Conservation (phyloP, 2,329 filamentous ascomycete species). For the Penicillium sp. region DNA sequence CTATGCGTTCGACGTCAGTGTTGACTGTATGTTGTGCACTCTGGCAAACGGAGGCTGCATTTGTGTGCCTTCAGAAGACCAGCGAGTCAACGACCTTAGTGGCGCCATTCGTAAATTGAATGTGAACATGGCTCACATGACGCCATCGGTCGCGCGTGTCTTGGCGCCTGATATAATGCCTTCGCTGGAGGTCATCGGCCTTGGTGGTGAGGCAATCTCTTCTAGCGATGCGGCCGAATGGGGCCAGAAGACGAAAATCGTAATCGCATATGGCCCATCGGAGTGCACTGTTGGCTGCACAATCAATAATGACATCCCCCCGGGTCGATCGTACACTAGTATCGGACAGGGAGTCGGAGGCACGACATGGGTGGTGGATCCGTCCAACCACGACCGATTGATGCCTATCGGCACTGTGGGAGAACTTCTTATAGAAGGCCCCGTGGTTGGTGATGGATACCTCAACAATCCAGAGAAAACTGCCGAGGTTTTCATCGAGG, state of each 20-base stretch:
- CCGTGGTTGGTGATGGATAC: slow-evolving; percentile 35
- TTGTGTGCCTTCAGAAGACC: slow-evolving; percentile 43
- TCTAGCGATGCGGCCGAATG: slow-evolving; percentile 32
- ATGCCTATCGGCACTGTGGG: slow-evolving; percentile 22
- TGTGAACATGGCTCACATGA: slow-evolving; percentile 54
- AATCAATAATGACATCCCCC: slow-evolving; percentile 3
- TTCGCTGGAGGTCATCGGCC: slow-evolving; percentile 30
- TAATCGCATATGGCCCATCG: slow-evolving; percentile 20
- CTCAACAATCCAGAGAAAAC: slow-evolving; percentile 33
- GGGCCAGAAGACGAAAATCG: slow-evolving; percentile 24
- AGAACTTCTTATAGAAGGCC: slow-evolving; percentile 34
- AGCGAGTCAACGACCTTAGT: slow-evolving; percentile 43
- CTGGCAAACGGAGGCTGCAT: slow-evolving; percentile 42
- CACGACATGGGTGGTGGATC: slow-evolving; percentile 23
- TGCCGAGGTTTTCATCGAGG: slow-evolving; percentile 20
- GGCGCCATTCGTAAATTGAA: slow-evolving; percentile 34
- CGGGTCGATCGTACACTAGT: background rate
- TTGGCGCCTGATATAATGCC: slow-evolving; percentile 36
- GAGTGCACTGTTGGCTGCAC: slow-evolving; percentile 19
- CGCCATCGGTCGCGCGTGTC: slow-evolving; percentile 49
- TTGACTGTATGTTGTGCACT: slow-evolving; percentile 36
- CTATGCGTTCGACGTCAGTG: slow-evolving; percentile 45
- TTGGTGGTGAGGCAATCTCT: slow-evolving; percentile 36
- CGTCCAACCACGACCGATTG: slow-evolving; percentile 24
- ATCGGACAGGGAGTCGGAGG: slow-evolving; percentile 4